Conservation (phyloP, 106 monocot species). For the Xerophyta viscosa region DNA sequence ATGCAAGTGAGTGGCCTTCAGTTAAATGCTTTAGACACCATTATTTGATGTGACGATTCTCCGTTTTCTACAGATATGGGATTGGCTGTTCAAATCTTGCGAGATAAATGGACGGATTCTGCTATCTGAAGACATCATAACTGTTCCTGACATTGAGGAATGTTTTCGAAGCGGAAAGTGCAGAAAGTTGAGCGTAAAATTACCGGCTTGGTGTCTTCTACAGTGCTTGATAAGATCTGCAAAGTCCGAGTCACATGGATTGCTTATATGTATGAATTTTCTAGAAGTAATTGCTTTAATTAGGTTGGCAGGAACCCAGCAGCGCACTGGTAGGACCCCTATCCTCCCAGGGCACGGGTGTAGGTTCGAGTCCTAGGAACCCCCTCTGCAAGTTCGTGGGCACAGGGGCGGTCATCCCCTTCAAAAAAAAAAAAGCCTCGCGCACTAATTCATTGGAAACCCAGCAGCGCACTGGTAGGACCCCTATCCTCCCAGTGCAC, state of each 20-base stretch:
- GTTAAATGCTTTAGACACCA: not conserved
- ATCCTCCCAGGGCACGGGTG: no score
- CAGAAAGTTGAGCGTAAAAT: slow-evolving; percentile 62
- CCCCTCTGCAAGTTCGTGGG: no score
- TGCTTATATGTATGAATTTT: slow-evolving; percentile 52
- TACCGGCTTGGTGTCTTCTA: slow-evolving; percentile 86
- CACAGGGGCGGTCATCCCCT: no score
- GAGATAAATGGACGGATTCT: slow-evolving; percentile 76
- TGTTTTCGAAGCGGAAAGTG: slow-evolving; percentile 47
- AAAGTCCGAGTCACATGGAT: slow-evolving; percentile 43
- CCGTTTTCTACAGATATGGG: slow-evolving; percentile 58
- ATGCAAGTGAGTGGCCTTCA: slow-evolving; percentile 42
- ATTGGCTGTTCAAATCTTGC: slow-evolving; percentile 93
- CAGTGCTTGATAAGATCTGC: slow-evolving; percentile 71
- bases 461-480: no score
- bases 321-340: no score
- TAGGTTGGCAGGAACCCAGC: no score
- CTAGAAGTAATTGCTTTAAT: no score
- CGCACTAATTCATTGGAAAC: no score
- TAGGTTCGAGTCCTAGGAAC: no score
- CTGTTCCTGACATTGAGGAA: slow-evolving; percentile 50
- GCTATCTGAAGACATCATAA: slow-evolving; percentile 58
- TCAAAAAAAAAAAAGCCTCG: no score
- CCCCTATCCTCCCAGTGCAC: no score
- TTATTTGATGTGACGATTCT: not conserved